Base-by-base conservation (phyloP, 1,139 yeast genomes). In the Yamadazyma atlantica region DNA sequence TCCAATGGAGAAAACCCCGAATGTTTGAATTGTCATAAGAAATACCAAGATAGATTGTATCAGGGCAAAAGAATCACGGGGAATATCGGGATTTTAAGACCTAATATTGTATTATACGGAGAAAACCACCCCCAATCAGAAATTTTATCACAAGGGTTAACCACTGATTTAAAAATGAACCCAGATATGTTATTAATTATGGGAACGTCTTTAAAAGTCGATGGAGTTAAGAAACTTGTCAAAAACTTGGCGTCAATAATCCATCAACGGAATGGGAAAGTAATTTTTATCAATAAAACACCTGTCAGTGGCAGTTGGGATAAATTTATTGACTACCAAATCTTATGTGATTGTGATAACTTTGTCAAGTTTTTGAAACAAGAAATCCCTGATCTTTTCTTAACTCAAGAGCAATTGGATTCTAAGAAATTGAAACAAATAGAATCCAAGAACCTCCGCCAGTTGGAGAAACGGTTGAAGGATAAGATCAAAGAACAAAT, bases 111-210 rank as follows among this genome's bases (percentile, higher is more conserved):
- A 4, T 67, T 85, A 28, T 85, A 85, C 51, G 92, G 92, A 3
- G 94, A 85, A 53, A 77, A 83, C 53, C 94, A 85, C 53, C 90
- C 92, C 1, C 78, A 78, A 44, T 77, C 85, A 4, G 89, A 83
- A 39, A 62, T 66, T 10, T 72, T 85, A 39, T 85, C 88, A 6
- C 69, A 66, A 38, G 82, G 84, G 12, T 64, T 82, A 23, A 66
- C 66, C 37, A 65, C 66, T 21, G 94, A 85, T 57, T 52, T 82
- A 40, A 64, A 62, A 42, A 53, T 77, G 33, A 69, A 65, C 39
- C 89, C 92, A 0, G 89, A 84, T 48, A 56, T 82, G 45, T 66
- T 85, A 37, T 61, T 85, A 18, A 81, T 85, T 14, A 80, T 82
- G 67, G 95, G 95, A 1, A 85, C 95, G 0, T 82, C 89, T 3